A percentile compares a stretch with the other conserved stretches of the same genome.
Conservation (phyloP, 306 rosid genomes). For the Cyclanthera cordifolia region DNA sequence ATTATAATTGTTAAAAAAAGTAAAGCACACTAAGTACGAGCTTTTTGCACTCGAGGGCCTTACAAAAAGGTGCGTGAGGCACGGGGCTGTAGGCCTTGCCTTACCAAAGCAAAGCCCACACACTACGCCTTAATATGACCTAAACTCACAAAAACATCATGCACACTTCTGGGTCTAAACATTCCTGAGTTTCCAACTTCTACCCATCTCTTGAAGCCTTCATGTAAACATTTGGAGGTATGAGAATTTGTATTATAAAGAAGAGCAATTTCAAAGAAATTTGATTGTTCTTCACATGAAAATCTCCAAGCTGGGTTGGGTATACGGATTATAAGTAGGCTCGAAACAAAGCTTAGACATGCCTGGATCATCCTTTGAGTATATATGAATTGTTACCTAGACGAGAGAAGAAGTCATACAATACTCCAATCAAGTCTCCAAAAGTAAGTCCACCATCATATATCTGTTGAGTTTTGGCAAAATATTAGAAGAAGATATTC, state of each 20-base stretch:
- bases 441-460: slow-evolving; percentile 85
- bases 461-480: too few relatives aligned
- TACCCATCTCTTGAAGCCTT: slow-evolving; percentile 81
- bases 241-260: background rate
- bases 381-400: slow-evolving; percentile 34
- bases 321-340: slow-evolving; percentile 93
- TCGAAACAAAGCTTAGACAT: slow-evolving; percentile 75
- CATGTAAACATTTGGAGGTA: slow-evolving; percentile 27
- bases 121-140: too few relatives aligned
- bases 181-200: slow-evolving; percentile 93
- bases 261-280: slow-evolving; percentile 1
- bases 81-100: too few relatives aligned
- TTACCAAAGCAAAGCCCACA: too few relatives aligned
- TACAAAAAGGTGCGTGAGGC: too few relatives aligned
- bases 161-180: slow-evolving; percentile 98
- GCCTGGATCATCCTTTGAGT: slow-evolving; percentile 28
- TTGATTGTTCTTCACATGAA: slow-evolving; percentile 42
- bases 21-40: too few relatives aligned
- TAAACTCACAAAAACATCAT: too few relatives aligned
- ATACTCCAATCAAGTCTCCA: slow-evolving; percentile 73
- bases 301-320: slow-evolving; percentile 98
- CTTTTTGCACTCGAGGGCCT: too few relatives aligned
- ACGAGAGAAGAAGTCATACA: slow-evolving; percentile 78
- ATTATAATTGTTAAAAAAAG: too few relatives aligned
- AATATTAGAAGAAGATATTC: too few relatives aligned